These are phyloP conservation scores for Aspergillus sp. DNA, from an alignment of 2,329 filamentous ascomycete species.

Conservation along the genomic window DNA sequence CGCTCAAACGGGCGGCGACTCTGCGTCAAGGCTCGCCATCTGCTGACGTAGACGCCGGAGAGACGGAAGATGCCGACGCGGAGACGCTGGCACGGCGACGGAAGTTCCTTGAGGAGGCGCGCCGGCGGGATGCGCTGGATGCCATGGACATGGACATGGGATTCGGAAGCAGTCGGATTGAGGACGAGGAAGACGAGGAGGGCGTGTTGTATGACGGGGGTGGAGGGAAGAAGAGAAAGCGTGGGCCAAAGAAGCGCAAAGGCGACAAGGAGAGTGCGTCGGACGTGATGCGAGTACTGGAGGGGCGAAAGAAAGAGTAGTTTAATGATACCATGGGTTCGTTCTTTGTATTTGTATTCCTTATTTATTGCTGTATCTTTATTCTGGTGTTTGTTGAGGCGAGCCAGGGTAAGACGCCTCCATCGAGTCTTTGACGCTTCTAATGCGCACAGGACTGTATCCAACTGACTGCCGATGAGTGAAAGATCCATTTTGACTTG, in stretches of 20 bases:
- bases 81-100: conserved; percentile 67
- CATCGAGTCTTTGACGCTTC: too few species aligned
- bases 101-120: conserved; percentile 66
- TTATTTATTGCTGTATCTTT: background rate
- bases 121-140: conserved; percentile 65
- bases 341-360: background rate
- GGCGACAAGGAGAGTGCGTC: conserved; percentile 63
- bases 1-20: conserved; percentile 77
- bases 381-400: background rate
- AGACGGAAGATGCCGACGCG: conserved; percentile 52
- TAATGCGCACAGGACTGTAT: too few species aligned
- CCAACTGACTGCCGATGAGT: too few species aligned
- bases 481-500: too few species aligned
- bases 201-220: conserved; percentile 55
- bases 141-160: conserved; percentile 91
- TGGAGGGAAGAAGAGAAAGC: conserved; percentile 47
- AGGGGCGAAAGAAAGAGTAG: conserved; percentile 53
- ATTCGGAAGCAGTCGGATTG: conserved; percentile 83
- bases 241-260: conserved; percentile 54
- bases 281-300: conserved; percentile 77
- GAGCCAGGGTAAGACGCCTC: too few species aligned
- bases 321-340: conserved; percentile 6
- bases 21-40: conserved; percentile 50
- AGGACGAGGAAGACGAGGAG: conserved; percentile 75
- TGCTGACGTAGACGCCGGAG: conserved; percentile 35